Conservation (phyloP, 805 yeast genomes). For the Lipomyces japonicus region DNA sequence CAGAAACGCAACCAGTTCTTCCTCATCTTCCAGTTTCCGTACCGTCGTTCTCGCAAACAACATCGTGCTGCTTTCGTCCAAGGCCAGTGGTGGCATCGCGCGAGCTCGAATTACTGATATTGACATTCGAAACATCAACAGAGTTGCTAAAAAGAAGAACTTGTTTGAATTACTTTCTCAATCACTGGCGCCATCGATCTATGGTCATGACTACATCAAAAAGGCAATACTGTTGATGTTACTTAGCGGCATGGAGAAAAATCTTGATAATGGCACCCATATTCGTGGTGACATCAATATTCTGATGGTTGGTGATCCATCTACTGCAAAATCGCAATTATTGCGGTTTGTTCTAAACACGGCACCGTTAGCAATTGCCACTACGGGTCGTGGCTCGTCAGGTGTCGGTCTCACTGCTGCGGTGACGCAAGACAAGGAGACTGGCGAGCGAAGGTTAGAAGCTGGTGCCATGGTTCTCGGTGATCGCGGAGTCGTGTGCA, state of each 20-base stretch:
- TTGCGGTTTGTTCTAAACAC: constrained; percentile 91
- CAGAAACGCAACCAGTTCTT: constrained; percentile 44
- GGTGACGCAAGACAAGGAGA: constrained; percentile 91
- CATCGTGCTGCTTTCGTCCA: constrained; percentile 79
- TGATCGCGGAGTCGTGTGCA: constrained; percentile 95
- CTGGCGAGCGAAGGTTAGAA: constrained; percentile 93
- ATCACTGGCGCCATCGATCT: constrained; percentile 93
- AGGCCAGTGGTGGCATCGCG: constrained; percentile 77
- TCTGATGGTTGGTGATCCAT: constrained; percentile 97
- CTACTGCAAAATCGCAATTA: constrained; percentile 96
- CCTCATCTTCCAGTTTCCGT: constrained; percentile 61
- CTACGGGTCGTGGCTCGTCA: constrained; percentile 99
- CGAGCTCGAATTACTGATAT: constrained; percentile 65
- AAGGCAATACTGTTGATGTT: constrained; percentile 87
- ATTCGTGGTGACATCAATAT: constrained; percentile 96
- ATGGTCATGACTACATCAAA: constrained; percentile 87
- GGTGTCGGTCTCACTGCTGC: constrained; percentile 99
- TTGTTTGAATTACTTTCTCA: constrained; percentile 75
- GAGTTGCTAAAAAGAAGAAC: constrained; percentile 62
- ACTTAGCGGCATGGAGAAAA: constrained; percentile 91
- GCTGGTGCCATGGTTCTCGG: constrained; percentile 99
- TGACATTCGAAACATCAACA: constrained; percentile 84
- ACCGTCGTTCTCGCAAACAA: constrained; percentile 87
- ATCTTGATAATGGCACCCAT: constrained; percentile 90
- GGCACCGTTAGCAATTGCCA: constrained; percentile 92